A percentile compares a stretch with the other conserved stretches of the same genome.
Evolutionary conservation across 1,284 basidiomycete species (phyloP).

Genomic region (Xerocomus amazonicus): DNA sequence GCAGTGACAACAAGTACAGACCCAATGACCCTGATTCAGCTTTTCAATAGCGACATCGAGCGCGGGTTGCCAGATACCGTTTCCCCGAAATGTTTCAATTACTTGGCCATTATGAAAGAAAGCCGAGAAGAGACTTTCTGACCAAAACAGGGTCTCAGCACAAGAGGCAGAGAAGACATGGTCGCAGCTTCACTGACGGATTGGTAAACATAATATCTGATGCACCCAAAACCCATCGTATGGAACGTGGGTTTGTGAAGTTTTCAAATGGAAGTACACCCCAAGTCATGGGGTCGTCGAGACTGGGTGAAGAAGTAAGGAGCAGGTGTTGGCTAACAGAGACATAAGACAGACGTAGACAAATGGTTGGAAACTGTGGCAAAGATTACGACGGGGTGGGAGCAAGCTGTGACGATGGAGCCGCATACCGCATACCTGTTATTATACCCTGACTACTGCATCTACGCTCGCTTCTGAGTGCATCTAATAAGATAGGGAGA

Average conservation of each 20-base stretch:
- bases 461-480: slow-evolving; percentile 52
- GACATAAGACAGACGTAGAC: slow-evolving; percentile 64
- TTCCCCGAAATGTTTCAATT: slow-evolving; percentile 87
- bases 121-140: slow-evolving; percentile 66
- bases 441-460: slow-evolving; percentile 62
- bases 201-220: slow-evolving; percentile 97
- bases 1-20: slow-evolving; percentile 32
- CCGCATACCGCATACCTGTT: slow-evolving; percentile 58
- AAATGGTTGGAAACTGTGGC: slow-evolving; percentile 85
- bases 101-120: slow-evolving; percentile 94
- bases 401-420: slow-evolving; percentile 4
- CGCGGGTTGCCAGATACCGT: slow-evolving; percentile 87
- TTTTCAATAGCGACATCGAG: slow-evolving; percentile 80
- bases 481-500: slow-evolving; percentile 58
- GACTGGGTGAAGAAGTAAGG: slow-evolving; percentile 36
- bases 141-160: slow-evolving; percentile 20
- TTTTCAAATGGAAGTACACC: slow-evolving; percentile 67
- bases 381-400: slow-evolving; percentile 11
- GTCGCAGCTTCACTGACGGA: slow-evolving; percentile 48
- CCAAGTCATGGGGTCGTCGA: slow-evolving; percentile 82
- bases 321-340: slow-evolving; percentile 1
- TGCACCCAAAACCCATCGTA: slow-evolving; percentile 85
- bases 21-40: slow-evolving; percentile 83
- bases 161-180: slow-evolving; percentile 1
- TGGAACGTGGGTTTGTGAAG: slow-evolving; percentile 58